Evolutionary conservation across 2,329 filamentous ascomycete genomes (phyloP).

Genomic region (Aspergillus ruber): DNA sequence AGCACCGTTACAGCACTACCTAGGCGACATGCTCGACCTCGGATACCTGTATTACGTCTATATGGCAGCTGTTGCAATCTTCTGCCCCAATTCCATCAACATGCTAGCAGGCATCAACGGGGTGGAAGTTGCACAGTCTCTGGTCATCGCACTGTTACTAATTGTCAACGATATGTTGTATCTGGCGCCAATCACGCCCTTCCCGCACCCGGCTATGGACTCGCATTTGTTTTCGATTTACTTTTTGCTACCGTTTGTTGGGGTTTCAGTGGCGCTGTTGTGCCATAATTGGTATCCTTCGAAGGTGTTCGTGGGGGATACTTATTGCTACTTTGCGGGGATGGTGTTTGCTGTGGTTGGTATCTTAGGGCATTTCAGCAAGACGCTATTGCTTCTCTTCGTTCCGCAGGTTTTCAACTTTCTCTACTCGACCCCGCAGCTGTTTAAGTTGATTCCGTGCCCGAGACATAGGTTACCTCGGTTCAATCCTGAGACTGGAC

Average conservation of each 20-base stretch:
- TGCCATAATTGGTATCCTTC: constrained; percentile 95
- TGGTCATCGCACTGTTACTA: constrained; percentile 80
- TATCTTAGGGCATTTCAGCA: constrained; percentile 95
- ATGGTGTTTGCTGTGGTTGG: constrained; percentile 98
- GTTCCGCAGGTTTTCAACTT: constrained; percentile 97
- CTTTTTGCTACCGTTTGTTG: constrained; percentile 87
- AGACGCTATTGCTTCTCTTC: constrained; percentile 85
- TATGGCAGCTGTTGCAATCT: constrained; percentile 95
- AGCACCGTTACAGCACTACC: constrained; percentile 71
- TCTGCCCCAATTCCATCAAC: constrained; percentile 98
- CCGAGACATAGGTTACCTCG: constrained; percentile 84
- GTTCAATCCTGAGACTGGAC: constrained; percentile 77
- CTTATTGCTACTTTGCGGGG: constrained; percentile 98
- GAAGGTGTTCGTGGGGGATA: constrained; percentile 93
- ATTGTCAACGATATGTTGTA: constrained; percentile 84
- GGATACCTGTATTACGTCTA: constrained; percentile 85
- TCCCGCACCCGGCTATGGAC: constrained; percentile 89
- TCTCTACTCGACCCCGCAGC: constrained; percentile 82
- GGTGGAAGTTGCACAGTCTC: constrained; percentile 89
- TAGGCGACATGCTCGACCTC: constrained; percentile 79
- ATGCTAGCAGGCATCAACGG: constrained; percentile 99
- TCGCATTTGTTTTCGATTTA: constrained; percentile 95
- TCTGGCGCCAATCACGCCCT: constrained; percentile 64
- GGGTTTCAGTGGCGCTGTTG: constrained; percentile 79
- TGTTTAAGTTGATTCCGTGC: constrained; percentile 85